phyloP scores from a whole-genome alignment of 139 green algal species.

The Chlorella sp. region DNA sequence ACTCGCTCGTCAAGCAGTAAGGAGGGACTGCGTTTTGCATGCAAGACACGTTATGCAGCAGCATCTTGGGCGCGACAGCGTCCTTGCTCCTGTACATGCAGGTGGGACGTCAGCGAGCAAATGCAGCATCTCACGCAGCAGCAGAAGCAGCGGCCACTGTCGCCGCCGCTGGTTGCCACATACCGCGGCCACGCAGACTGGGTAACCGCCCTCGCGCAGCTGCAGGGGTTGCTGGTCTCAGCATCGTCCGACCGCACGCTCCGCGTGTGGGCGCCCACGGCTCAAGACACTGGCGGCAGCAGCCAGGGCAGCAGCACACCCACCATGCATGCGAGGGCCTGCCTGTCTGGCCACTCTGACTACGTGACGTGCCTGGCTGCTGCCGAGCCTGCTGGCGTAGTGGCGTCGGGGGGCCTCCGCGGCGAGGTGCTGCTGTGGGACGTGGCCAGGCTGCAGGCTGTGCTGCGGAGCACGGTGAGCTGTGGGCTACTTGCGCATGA shows the following conservation, averaged over 20 bases:
- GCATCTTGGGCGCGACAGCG: no score
- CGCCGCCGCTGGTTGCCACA: constrained; percentile 2
- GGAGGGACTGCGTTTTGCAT: no score
- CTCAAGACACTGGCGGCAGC: background rate
- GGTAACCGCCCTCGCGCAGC: constrained; percentile 39
- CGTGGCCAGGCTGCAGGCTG: constrained; percentile 10
- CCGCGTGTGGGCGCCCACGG: constrained; percentile 32
- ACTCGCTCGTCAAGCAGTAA: constrained; percentile 40
- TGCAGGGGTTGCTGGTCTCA: constrained; percentile 40
- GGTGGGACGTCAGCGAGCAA: no score
- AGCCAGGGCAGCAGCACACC: constrained; percentile 13
- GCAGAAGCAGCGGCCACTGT: background rate
- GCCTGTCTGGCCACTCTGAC: constrained; percentile 35
- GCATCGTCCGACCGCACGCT: constrained; percentile 45
- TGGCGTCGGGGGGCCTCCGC: constrained; percentile 43
- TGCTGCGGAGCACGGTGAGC: background rate
- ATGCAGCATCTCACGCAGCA: no score
- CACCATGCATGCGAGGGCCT: constrained; percentile 2
- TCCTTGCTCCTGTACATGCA: no score
- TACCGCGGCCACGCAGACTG: constrained; percentile 47
- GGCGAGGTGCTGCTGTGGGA: constrained; percentile 55
- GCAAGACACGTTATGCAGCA: no score
- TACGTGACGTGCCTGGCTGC: constrained; percentile 48
- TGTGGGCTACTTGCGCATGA: background rate
- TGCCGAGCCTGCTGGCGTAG: background rate